Base-by-base conservation (phyloP, 2,329 filamentous ascomycete genomes). In the Sporothrix pseudoabietina region DNA sequence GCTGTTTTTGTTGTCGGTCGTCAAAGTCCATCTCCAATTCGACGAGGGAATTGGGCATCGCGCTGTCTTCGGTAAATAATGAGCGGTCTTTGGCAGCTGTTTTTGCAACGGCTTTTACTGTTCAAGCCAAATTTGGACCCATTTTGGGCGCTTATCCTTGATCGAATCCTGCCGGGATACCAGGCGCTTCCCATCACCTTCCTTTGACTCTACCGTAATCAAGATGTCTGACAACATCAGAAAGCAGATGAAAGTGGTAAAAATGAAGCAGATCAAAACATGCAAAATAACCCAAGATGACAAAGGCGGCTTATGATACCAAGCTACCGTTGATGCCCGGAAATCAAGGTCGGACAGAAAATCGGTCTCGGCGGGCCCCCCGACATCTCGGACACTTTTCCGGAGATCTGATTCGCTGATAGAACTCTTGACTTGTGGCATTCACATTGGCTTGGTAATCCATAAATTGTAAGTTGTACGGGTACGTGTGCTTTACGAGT, bases 1-100 rank as follows among this genome's bases (percentile, higher is more conserved):
- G 26, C 2, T 26, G 26, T 26, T 2, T 26, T 26, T 26, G 26
- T 26, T 26, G 26, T 26, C 26, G 26, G 26, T 16, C 14, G 14
- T 49, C 14, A 19, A 41, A 30, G 35, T 9, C 19, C 8, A 57
- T 3, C 4, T 32, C 26, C 8, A 59, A 66, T 9, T 26, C 10
- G 39, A 47, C 39, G 61, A 66, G n/a, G 61, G 22, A 66, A 66
- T 39, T 66, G 61, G 61, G 39, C 61, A 47, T 66, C 39, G 39
- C 39, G n/a, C 8, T n/a, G 5, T 30, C 39, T 65, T 41, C 39
- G 61, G 61, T 66, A 47, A 65, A 47, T 47, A 47, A 47, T 22
- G 39, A 47, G n/a, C n/a, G 10, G 22, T 30, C 44, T 49, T 5
- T 49, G 44, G 14, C 44, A 49, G 44, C 44, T 14, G 2, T 49